Conservation (phyloP, 805 yeast species). For the Pichia exigua region DNA sequence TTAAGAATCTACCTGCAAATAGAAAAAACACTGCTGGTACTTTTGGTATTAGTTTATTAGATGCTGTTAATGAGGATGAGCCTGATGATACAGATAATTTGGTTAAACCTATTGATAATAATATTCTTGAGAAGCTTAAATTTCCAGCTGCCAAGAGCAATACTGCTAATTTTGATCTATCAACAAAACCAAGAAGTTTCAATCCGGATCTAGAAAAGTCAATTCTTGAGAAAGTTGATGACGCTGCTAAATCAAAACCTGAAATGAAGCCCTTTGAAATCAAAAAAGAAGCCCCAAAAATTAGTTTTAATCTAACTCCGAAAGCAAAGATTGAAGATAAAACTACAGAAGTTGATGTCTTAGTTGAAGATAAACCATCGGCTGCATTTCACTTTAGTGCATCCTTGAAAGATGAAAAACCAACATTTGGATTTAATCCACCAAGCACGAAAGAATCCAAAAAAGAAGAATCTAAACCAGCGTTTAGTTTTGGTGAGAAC, state of each 20-base stretch:
- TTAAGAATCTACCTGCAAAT: constrained; percentile 13
- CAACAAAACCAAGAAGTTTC: constrained; percentile 8
- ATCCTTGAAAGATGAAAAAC: background rate
- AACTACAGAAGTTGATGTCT: background rate
- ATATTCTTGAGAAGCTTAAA: constrained; percentile 16
- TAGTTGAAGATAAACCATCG: constrained; percentile 2
- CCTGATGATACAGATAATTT: constrained; percentile 3
- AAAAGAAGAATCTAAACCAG: background rate
- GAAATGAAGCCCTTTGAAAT: background rate
- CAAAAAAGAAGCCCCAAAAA: background rate
- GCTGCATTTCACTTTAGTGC: constrained; percentile 1
- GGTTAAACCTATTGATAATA: constrained; percentile 3
- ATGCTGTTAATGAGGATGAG: constrained; percentile 11
- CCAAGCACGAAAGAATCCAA: background rate
- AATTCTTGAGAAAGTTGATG: background rate
- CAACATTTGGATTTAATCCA: background rate
- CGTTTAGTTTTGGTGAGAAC: background rate
- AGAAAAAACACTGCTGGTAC: constrained; percentile 21
- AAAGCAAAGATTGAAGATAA: background rate
- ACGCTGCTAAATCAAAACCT: background rate
- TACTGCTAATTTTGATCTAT: constrained; percentile 11
- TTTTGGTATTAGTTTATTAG: constrained; percentile 16
- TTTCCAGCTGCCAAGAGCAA: constrained; percentile 14
- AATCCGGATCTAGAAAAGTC: background rate
- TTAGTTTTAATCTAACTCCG: background rate